phyloP scores from a whole-genome alignment of 805 yeast genomes.

The Starmerella apis region DNA sequence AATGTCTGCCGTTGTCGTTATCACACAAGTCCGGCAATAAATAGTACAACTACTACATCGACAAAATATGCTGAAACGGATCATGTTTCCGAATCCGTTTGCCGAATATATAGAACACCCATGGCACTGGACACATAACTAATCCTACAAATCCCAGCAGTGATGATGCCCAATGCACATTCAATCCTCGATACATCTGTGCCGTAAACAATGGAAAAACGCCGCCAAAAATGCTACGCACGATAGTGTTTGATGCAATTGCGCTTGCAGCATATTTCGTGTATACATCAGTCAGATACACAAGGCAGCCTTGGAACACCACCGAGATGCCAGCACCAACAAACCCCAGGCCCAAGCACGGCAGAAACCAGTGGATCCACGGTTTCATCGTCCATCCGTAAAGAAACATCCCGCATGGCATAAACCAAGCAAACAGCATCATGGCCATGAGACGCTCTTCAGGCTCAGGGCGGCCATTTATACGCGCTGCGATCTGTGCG shows the following conservation, averaged over 20 bases:
- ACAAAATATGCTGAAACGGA: conserved; percentile 14
- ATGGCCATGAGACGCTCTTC: conserved; percentile 70
- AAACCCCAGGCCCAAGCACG: conserved; percentile 44
- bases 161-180: conserved; percentile 48
- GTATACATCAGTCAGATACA: conserved; percentile 53
- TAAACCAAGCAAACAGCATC: conserved; percentile 55
- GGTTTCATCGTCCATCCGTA: conserved; percentile 70
- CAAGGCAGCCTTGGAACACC: conserved; percentile 50
- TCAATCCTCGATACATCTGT: conserved; percentile 42
- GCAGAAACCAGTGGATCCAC: conserved; percentile 53
- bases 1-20: neutral
- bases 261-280: conserved; percentile 51
- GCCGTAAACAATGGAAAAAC: conserved; percentile 56
- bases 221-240: conserved; percentile 48
- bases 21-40: too few relatives aligned
- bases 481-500: conserved; percentile 28
- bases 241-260: conserved; percentile 50
- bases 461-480: conserved; percentile 47
- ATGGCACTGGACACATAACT: conserved; percentile 42
- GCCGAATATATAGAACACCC: conserved; percentile 43
- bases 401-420: conserved; percentile 77
- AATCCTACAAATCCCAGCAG: conserved; percentile 40
- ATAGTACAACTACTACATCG: neutral
- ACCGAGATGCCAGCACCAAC: conserved; percentile 46
- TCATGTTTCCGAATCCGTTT: conserved; percentile 21